Evolutionary conservation across 768 basidiomycete species (phyloP).

Genomic region (Naganishia vaughanmartiniae): DNA sequence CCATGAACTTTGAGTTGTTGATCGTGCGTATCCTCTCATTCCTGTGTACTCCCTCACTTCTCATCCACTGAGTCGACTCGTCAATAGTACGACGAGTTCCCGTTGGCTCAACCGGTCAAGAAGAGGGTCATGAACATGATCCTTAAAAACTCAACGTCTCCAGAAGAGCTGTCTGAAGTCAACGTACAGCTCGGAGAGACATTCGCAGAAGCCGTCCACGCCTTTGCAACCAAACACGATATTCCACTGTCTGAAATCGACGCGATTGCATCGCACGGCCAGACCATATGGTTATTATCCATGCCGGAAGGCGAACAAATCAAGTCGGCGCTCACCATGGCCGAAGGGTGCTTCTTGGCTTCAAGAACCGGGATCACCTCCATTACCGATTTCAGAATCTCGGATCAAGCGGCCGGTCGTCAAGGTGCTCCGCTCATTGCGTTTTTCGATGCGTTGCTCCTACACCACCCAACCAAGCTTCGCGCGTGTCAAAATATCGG

Average conservation of each 20-base stretch:
- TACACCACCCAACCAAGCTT: slow-evolving; percentile 38
- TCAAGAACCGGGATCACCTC: slow-evolving; percentile 34
- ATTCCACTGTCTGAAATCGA: slow-evolving; percentile 32
- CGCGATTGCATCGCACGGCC: slow-evolving; percentile 33
- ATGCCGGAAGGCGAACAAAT: slow-evolving; percentile 37
- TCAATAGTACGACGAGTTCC: slow-evolving; percentile 36
- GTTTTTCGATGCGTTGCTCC: slow-evolving; percentile 39
- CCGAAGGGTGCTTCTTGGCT: slow-evolving; percentile 37
- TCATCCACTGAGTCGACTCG: background rate
- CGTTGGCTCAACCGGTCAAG: slow-evolving; percentile 34
- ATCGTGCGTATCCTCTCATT: background rate
- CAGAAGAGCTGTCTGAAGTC: slow-evolving; percentile 37
- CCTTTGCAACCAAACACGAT: slow-evolving; percentile 25
- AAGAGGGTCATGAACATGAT: slow-evolving; percentile 39
- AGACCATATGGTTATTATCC: slow-evolving; percentile 40
- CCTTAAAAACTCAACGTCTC: slow-evolving; percentile 34
- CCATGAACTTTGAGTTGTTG: slow-evolving; percentile 36
- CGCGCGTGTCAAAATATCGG: slow-evolving; percentile 42
- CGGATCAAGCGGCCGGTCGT: slow-evolving; percentile 36
- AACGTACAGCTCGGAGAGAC: slow-evolving; percentile 37
- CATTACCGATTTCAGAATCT: slow-evolving; percentile 39
- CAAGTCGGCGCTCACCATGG: slow-evolving; percentile 38
- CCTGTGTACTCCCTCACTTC: background rate
- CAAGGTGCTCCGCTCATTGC: slow-evolving; percentile 37
- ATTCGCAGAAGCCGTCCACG: slow-evolving; percentile 34